A percentile compares a stretch with the other conserved stretches of the same genome.
Evolutionary conservation across 2,329 filamentous ascomycete genomes (phyloP).

Genomic region (Epichloe coenophiala): DNA sequence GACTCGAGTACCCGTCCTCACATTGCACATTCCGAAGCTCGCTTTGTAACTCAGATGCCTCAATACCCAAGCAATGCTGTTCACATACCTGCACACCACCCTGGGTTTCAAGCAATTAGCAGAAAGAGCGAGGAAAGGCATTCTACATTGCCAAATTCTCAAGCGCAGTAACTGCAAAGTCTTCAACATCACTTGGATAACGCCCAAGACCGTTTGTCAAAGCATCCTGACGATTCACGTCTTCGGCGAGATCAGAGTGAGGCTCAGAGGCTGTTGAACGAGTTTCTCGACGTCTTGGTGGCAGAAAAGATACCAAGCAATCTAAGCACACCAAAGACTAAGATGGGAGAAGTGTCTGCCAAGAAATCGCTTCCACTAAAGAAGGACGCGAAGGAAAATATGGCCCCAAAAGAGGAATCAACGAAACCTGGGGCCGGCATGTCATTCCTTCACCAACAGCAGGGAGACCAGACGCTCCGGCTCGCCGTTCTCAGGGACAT

Average conservation of each 20-base stretch:
- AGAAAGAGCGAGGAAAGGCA: not conserved
- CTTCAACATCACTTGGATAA: constrained; percentile 16
- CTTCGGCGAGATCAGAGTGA: constrained; percentile 13
- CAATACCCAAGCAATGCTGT: not conserved
- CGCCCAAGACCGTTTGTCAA: constrained; percentile 13
- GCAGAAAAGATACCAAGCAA: not conserved
- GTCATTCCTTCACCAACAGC: not conserved
- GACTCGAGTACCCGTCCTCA: not conserved
- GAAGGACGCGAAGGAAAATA: constrained; percentile 1
- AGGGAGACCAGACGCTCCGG: not conserved
- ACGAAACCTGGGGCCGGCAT: not conserved
- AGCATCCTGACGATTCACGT: constrained; percentile 9
- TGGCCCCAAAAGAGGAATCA: not conserved
- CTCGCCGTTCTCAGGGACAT: constrained; percentile 4
- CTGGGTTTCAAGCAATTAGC: not conserved
- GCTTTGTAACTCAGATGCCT: not conserved
- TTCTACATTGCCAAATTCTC: not conserved
- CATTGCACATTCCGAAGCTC: not conserved
- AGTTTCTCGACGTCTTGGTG: constrained; percentile 11
- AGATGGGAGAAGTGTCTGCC: not conserved
- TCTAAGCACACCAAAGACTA: not conserved
- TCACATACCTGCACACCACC: not conserved
- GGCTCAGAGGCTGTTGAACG: constrained; percentile 18
- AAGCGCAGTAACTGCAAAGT: constrained; percentile 9
- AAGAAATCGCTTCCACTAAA: constrained; percentile 7